Evolutionary conservation across 768 basidiomycete genomes (phyloP), one percentile per base, ranked within the genome.

Genomic region (Tricholoma hemisulphureum): DNA sequence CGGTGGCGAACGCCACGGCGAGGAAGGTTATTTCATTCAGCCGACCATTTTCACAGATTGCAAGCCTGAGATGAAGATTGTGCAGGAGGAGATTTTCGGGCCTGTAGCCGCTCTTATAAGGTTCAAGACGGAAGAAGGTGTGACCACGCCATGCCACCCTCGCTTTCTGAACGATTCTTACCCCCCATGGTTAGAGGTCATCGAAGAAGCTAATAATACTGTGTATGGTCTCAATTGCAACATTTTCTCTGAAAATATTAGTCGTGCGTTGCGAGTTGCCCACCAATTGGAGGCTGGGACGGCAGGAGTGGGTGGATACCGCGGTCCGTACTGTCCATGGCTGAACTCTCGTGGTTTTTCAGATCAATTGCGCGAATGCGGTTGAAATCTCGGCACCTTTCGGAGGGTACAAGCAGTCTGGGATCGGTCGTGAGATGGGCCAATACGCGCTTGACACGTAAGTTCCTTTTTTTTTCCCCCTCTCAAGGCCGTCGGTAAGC

Each of bases 401-500:
- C 67, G 93, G 93, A 59, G 93, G 93, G 8, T 93, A 80, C 80
- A 95, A 93, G 78, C 84, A 88, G 66, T 86, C 83, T 34, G 91
- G 91, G 58, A 86, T 92, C 20, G 92, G 92, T 18, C 81, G 89
- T 28, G 92, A 93, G 70, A 69, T 88, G 37, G 92, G 91, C 28
- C 86, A 90, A 59, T 89, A 93, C 70, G 92, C 89, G 13, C 67
- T 88, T 35, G 71, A 78, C 35, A 82, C 83, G 83, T 86, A 66
- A 48, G 80, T 73, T 1, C 48, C 20, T n/a, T 28, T 49, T 26
- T 51, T 20, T 21, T 48, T 20, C 10, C n/a, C 11, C 35, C 37
- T 5, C 14, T 20, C 34, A 8, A n/a, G n/a, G n/a, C n/a, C n/a
- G n/a, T n/a, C n/a, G n/a, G n/a, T n/a, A n/a, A n/a, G n/a, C n/a